These are phyloP conservation scores for Penicillium sp. DNA, from an alignment of 2,329 filamentous ascomycete species.

Conservation along the genomic window DNA sequence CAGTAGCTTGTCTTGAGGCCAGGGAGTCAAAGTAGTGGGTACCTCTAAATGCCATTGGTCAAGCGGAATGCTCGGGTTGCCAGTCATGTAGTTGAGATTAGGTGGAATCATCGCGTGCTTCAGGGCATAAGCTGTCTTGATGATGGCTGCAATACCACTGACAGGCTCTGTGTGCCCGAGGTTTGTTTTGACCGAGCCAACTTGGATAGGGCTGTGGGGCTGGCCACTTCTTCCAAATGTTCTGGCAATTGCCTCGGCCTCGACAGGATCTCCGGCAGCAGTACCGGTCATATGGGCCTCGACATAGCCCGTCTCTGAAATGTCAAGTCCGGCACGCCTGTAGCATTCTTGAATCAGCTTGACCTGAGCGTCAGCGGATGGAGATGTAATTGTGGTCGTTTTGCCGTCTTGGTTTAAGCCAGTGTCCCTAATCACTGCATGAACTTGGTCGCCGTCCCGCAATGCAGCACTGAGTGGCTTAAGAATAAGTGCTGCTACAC, in stretches of 20 bases:
- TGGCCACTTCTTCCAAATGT: too few relatives aligned
- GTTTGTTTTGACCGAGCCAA: too few relatives aligned
- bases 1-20: background rate
- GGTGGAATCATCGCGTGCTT: too few relatives aligned
- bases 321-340: background rate
- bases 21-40: background rate
- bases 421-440: background rate
- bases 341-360: constrained; percentile 1
- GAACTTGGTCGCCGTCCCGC: background rate
- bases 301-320: background rate
- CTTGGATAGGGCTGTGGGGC: too few relatives aligned
- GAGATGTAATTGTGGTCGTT: background rate
- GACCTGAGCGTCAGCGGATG: background rate
- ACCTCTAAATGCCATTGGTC: background rate
- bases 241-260: background rate
- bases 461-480: background rate
- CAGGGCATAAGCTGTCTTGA: too few relatives aligned
- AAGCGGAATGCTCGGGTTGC: too few relatives aligned
- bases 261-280: constrained; percentile 1
- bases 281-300: constrained; percentile 10
- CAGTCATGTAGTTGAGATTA: too few relatives aligned
- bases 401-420: background rate
- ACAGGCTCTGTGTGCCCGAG: too few relatives aligned
- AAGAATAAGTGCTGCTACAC: background rate
- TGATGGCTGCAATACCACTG: too few relatives aligned